A percentile compares a stretch with the other conserved stretches of the same genome.
Evolutionary conservation across 164 flowering plant species (phyloP).

Genomic region (Warburgia ugandensis): DNA sequence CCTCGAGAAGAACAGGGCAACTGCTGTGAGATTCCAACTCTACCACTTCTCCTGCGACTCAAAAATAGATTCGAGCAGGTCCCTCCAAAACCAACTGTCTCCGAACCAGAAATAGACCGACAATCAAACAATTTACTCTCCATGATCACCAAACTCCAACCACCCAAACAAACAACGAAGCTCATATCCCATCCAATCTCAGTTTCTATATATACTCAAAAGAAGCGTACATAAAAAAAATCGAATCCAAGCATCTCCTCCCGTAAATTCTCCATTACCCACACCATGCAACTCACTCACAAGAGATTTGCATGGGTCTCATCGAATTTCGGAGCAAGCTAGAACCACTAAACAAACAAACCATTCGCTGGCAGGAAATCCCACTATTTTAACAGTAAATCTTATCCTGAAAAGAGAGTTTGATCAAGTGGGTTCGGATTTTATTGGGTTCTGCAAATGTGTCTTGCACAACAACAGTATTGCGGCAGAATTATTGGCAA

Average conservation of each 20-base stretch:
- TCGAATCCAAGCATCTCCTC: background rate
- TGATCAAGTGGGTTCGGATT: constrained; percentile 8
- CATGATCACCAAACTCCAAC: constrained; percentile 14
- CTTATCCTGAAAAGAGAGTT: background rate
- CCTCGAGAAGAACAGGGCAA: constrained; percentile 8
- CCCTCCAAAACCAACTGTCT: constrained; percentile 12
- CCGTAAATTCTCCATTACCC: background rate
- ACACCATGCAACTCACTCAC: constrained; percentile 9
- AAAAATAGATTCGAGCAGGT: background rate
- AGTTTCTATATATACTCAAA: constrained; percentile 7
- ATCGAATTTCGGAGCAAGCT: constrained; percentile 23
- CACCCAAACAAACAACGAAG: constrained; percentile 7
- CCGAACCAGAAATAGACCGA: constrained; percentile 6
- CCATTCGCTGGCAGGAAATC: background rate
- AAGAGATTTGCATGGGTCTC: constrained; percentile 16
- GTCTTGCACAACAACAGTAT: too few relatives aligned
- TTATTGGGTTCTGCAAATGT: too few relatives aligned
- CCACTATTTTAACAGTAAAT: constrained; percentile 4
- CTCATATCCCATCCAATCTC: constrained; percentile 7
- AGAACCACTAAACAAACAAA: constrained; percentile 10
- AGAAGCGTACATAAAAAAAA: background rate
- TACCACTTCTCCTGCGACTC: constrained; percentile 4
- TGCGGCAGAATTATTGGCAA: too few relatives aligned
- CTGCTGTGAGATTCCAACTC: background rate
- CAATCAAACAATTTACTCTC: constrained; percentile 16